These are phyloP conservation scores for Oryza rufipogon DNA, from an alignment of 176 grass and related monocot genomes.

Conservation along the genomic window DNA sequence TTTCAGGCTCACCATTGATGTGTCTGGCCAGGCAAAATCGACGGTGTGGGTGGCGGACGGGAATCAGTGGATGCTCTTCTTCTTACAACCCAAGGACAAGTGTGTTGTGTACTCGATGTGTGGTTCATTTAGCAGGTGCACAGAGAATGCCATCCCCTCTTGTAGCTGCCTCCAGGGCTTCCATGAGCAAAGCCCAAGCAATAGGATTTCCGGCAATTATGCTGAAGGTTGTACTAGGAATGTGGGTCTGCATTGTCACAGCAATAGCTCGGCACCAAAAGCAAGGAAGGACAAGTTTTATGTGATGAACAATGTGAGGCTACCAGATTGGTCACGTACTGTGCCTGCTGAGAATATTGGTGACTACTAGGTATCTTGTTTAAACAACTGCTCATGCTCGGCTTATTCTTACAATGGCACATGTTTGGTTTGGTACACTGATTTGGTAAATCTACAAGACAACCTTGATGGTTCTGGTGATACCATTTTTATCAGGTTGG, in stretches of 20 bases:
- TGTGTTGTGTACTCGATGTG: slow-evolving; percentile 41
- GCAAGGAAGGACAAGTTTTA: slow-evolving; percentile 33
- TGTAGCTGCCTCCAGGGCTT: slow-evolving; percentile 52
- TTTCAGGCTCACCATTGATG: neutral
- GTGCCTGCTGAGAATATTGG: neutral
- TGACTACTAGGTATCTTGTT: slow-evolving; percentile 29
- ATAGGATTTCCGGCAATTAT: slow-evolving; percentile 27
- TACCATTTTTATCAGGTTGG: slow-evolving; percentile 37
- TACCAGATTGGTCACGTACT: slow-evolving; percentile 14
- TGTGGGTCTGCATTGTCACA: slow-evolving; percentile 25
- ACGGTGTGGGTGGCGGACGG: neutral
- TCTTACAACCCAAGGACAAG: neutral
- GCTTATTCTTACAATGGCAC: slow-evolving; percentile 34
- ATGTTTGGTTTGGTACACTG: slow-evolving; percentile 31
- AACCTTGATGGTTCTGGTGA: slow-evolving; percentile 1
- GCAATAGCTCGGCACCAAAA: neutral
- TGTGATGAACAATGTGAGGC: slow-evolving; percentile 3
- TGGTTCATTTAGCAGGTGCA: slow-evolving; percentile 44
- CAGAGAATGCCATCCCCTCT: neutral
- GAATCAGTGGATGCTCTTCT: slow-evolving; percentile 20
- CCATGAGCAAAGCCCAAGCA: neutral
- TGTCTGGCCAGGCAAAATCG: slow-evolving; percentile 14
- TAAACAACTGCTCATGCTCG: slow-evolving; percentile 45
- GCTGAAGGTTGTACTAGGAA: slow-evolving; percentile 41
- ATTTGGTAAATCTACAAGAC: slow-evolving; percentile 43